Percentiles rank a stretch among this genome's conserved stretches.
Evolutionary conservation across 2,329 filamentous ascomycete genomes (phyloP).

Genomic region (Fusarium subglutinans): DNA sequence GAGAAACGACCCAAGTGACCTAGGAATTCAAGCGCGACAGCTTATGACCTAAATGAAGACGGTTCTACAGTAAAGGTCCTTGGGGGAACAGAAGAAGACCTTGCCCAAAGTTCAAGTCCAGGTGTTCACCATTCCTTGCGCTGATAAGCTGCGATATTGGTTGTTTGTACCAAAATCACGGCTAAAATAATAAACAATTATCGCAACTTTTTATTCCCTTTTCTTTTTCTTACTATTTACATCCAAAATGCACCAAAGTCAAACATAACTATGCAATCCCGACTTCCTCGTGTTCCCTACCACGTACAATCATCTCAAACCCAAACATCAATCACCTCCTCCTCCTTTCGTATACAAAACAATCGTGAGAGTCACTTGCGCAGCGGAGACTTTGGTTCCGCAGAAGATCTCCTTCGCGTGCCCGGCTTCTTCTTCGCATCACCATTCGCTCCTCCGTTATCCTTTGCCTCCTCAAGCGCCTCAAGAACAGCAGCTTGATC

Average conservation of each 20-base stretch:
- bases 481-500: conserved; percentile 33
- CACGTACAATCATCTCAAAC: background rate
- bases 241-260: background rate
- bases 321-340: background rate
- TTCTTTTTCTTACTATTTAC: background rate
- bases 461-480: conserved; percentile 24
- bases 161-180: background rate
- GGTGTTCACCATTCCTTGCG: background rate
- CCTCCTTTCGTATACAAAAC: background rate
- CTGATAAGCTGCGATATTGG: background rate
- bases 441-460: conserved; percentile 5
- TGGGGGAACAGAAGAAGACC: no score
- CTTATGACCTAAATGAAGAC: no score
- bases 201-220: background rate
- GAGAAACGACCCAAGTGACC: no score
- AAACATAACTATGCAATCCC: background rate
- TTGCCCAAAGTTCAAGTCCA: no score
- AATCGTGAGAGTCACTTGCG: conserved; percentile 7
- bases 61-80: no score
- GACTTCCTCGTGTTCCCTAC: background rate
- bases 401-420: conserved; percentile 15
- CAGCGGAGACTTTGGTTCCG: conserved; percentile 18
- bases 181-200: fast-evolving
- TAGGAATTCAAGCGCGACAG: no score
- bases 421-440: conserved; percentile 25